Evolutionary conservation across 2,329 filamentous ascomycete genomes (phyloP).

Genomic region (Cercospora canescens): DNA sequence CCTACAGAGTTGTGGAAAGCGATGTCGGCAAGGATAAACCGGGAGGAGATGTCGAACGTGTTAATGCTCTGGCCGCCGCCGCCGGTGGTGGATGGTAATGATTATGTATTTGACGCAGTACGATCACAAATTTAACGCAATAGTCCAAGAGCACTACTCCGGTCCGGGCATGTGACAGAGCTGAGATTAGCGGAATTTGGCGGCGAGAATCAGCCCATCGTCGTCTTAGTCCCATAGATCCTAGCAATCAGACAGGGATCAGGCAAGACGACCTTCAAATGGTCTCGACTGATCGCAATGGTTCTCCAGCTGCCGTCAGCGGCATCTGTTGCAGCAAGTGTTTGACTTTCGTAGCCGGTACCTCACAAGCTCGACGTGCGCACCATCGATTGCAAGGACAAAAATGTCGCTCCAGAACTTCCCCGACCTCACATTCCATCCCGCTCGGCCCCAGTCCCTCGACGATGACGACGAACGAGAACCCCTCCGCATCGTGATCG

Average conservation of each 20-base stretch:
- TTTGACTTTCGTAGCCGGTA: not conserved
- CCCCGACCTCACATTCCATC: conserved; percentile 7
- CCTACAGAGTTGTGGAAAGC: conserved; percentile 88
- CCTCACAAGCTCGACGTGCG: not conserved
- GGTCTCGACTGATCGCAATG: not conserved
- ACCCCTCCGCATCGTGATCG: conserved; percentile 9
- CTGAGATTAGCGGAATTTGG: not conserved
- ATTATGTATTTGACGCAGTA: no score
- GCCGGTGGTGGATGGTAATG: conserved; percentile 92
- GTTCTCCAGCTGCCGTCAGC: not conserved
- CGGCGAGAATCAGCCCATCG: not conserved
- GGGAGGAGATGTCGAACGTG: conserved; percentile 72
- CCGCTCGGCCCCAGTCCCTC: not conserved
- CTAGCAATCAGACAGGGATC: not conserved
- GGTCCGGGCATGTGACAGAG: not conserved
- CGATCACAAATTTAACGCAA: not conserved
- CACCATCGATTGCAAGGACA: not conserved
- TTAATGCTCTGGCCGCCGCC: conserved; percentile 85
- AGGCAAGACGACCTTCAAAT: not conserved
- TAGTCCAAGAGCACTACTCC: not conserved
- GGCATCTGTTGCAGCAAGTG: not conserved
- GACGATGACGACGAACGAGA: not conserved
- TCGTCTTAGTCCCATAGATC: not conserved
- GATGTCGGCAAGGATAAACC: conserved; percentile 79
- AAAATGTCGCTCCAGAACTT: not conserved